phyloP scores from a whole-genome alignment of 345 rosid species.

The Citrus australasica region DNA sequence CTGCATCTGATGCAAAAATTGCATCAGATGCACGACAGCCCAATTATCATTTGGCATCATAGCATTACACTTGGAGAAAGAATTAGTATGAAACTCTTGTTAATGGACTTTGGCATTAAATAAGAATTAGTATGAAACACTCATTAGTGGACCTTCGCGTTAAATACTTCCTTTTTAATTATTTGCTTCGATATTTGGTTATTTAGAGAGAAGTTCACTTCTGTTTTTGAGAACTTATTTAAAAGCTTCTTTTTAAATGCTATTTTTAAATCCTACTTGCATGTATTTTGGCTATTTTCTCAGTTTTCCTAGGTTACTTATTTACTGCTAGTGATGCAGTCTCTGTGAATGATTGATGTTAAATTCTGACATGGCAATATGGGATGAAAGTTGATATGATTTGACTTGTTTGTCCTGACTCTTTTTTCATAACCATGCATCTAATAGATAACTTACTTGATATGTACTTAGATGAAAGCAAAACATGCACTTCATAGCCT shows the following conservation, averaged over 20 bases:
- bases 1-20: too few species aligned
- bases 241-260: background rate
- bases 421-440: background rate
- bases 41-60: too few species aligned
- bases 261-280: background rate
- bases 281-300: background rate
- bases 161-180: too few species aligned
- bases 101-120: too few species aligned
- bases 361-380: background rate
- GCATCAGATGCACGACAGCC: too few species aligned
- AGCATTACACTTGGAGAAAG: too few species aligned
- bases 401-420: background rate
- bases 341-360: slow-evolving; percentile 3
- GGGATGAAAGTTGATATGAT: background rate
- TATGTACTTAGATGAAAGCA: slow-evolving; percentile 60
- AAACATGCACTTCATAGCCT: slow-evolving; percentile 58
- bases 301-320: background rate
- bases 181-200: too few species aligned
- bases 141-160: too few species aligned
- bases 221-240: background rate
- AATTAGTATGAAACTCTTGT: too few species aligned
- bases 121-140: too few species aligned
- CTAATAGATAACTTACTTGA: slow-evolving; percentile 13
- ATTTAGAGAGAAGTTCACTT: background rate
- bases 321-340: background rate